These are phyloP conservation scores for Ustilago esculenta DNA, from an alignment of 1,284 basidiomycete genomes.

Conservation along the genomic window DNA sequence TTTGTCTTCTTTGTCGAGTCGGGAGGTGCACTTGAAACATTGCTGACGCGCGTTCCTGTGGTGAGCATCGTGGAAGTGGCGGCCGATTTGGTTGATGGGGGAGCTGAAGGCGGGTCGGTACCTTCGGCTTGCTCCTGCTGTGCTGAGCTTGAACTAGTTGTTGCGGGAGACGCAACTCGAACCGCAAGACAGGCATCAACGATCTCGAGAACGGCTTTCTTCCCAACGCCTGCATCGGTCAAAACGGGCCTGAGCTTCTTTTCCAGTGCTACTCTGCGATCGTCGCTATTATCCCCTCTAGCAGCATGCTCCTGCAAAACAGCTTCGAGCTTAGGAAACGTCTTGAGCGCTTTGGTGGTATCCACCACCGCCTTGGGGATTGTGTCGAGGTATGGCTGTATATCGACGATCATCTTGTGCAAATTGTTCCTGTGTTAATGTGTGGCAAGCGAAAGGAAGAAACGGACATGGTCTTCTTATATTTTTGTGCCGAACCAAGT, in stretches of 20 bases:
- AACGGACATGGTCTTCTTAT: neutral
- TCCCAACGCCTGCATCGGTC: constrained; percentile 51
- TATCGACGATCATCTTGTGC: constrained; percentile 9
- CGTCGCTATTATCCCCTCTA: neutral
- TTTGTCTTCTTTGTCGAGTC: constrained; percentile 4
- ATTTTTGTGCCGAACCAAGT: neutral
- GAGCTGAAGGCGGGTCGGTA: neutral
- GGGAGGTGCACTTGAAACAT: too few relatives aligned
- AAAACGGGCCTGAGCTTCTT: constrained; percentile 43
- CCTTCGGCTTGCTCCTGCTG: neutral
- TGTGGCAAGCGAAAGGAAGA: too few relatives aligned
- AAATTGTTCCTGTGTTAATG: too few relatives aligned
- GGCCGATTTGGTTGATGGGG: neutral
- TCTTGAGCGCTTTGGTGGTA: constrained; percentile 43
- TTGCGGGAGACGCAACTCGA: neutral
- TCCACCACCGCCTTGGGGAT: constrained; percentile 61
- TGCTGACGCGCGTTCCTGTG: too few relatives aligned
- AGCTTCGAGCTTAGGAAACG: constrained; percentile 43
- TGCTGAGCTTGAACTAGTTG: neutral
- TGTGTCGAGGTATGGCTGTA: constrained; percentile 16
- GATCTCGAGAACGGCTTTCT: constrained; percentile 40
- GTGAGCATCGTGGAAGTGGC: too few relatives aligned
- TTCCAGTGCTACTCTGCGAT: constrained; percentile 14
- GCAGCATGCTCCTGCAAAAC: constrained; percentile 27
- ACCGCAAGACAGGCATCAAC: constrained; percentile 31